Percentiles rank a stretch among this genome's conserved stretches.
Evolutionary conservation across 345 rosid genomes (phyloP).

Genomic region (Pistacia atlantica): DNA sequence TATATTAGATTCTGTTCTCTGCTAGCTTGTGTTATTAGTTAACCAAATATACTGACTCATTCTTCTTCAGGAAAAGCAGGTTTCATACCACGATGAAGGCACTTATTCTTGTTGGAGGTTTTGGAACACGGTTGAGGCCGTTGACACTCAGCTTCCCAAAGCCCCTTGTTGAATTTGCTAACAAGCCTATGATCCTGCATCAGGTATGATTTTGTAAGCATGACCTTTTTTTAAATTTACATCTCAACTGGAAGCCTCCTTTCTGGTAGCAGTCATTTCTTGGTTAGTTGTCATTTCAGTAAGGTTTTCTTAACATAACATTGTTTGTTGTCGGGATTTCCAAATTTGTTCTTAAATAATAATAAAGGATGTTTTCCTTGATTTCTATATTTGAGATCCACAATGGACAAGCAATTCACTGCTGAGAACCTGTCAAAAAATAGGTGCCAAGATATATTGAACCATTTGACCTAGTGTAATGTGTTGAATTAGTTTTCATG

Average conservation of each 20-base stretch:
- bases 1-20: conserved; percentile 1
- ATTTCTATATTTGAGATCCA: conserved; percentile 10
- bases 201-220: conserved; percentile 55
- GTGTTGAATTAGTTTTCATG: conserved; percentile 1
- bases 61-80: conserved; percentile 40
- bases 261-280: neutral
- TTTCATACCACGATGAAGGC: conserved; percentile 77
- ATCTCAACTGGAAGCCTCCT: neutral
- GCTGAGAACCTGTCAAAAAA: neutral
- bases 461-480: conserved; percentile 5
- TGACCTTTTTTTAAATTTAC: neutral
- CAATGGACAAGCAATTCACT: conserved; percentile 3
- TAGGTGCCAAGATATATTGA: conserved; percentile 11
- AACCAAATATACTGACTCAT: conserved; percentile 17
- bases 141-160: conserved; percentile 96
- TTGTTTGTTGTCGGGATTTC: neutral
- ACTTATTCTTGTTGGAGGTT: conserved; percentile 97
- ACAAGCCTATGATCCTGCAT: conserved; percentile 99
- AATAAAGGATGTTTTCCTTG: neutral
- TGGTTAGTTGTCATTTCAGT: neutral
- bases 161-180: conserved; percentile 97
- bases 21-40: conserved; percentile 1
- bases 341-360: neutral
- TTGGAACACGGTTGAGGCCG: conserved; percentile 97
- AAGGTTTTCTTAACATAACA: conserved; percentile 2